Evolutionary conservation across 192 early-diverging fungal species (phyloP).

Genomic region (Obelidium mucronatum): DNA sequence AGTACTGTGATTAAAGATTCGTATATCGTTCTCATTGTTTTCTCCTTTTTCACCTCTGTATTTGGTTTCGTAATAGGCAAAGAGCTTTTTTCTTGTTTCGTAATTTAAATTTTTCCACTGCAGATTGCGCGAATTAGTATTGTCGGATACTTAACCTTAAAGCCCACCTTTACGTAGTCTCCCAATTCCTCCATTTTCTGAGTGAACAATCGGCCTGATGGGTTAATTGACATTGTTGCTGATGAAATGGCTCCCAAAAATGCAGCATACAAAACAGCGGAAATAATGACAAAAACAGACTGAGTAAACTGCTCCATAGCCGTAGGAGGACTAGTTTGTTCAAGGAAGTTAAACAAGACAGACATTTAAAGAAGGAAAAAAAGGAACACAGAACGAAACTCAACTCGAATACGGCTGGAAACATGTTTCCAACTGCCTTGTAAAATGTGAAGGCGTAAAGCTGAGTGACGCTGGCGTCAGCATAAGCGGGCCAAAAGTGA

Average conservation of each 20-base stretch:
- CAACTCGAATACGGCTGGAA: background rate
- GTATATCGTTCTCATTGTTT: too few relatives aligned
- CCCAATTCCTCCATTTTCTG: constrained; percentile 10
- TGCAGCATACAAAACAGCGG: constrained; percentile 1
- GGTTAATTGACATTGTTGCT: constrained; percentile 4
- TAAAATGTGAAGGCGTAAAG: background rate
- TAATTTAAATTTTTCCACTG: background rate
- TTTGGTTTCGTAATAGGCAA: constrained; percentile 36
- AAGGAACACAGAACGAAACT: background rate
- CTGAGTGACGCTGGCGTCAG: background rate
- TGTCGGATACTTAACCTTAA: too few relatives aligned
- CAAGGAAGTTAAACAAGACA: background rate
- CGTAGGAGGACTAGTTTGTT: constrained; percentile 12
- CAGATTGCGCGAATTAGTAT: too few relatives aligned
- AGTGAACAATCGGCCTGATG: background rate
- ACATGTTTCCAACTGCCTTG: background rate
- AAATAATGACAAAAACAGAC: background rate
- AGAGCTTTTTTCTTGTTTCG: background rate
- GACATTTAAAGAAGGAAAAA: constrained; percentile 1
- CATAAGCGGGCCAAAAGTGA: background rate
- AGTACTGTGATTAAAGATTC: too few relatives aligned
- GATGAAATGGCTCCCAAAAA: constrained; percentile 4
- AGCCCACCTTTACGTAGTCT: constrained; percentile 24
- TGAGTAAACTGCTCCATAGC: background rate
- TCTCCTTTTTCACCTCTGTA: constrained; percentile 39